Evolutionary conservation across 2,329 filamentous ascomycete species (phyloP).

Genomic region (Aspergillus sp.): DNA sequence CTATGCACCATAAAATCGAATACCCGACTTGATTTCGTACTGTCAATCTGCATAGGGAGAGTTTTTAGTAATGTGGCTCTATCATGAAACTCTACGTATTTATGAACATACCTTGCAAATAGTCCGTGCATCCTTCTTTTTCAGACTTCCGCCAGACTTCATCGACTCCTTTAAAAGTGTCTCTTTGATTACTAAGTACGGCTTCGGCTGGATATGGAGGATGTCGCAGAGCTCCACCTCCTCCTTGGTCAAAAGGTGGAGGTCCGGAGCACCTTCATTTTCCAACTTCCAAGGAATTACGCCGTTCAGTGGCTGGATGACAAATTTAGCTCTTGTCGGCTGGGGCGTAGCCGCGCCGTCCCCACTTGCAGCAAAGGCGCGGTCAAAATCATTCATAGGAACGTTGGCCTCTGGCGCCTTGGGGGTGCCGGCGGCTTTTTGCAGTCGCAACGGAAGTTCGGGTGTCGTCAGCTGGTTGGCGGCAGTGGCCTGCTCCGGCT

Average conservation of each 20-base stretch:
- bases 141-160: constrained; percentile 81
- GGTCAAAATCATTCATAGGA: constrained; percentile 53
- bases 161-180: constrained; percentile 86
- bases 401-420: constrained; percentile 33
- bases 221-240: constrained; percentile 84
- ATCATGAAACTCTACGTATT: not conserved
- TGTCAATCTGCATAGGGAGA: constrained; percentile 62
- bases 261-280: constrained; percentile 71
- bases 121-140: constrained; percentile 90
- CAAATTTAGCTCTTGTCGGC: constrained; percentile 52
- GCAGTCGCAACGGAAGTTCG: constrained; percentile 67
- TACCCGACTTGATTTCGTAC: constrained; percentile 78
- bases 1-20: constrained; percentile 94
- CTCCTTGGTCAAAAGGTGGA: constrained; percentile 80
- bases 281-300: constrained; percentile 61
- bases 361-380: constrained; percentile 48
- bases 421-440: constrained; percentile 37
- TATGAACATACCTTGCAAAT: constrained; percentile 61
- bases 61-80: constrained; percentile 2
- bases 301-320: constrained; percentile 49
- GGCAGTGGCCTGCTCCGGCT: constrained; percentile 71
- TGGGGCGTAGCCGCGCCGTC: constrained; percentile 40
- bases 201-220: constrained; percentile 84
- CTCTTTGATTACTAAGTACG: constrained; percentile 93
- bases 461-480: constrained; percentile 75